Evolutionary conservation across 441 rosid genomes (phyloP), one percentile per base, ranked within the genome.

Genomic region (Macaranga tanarius): DNA sequence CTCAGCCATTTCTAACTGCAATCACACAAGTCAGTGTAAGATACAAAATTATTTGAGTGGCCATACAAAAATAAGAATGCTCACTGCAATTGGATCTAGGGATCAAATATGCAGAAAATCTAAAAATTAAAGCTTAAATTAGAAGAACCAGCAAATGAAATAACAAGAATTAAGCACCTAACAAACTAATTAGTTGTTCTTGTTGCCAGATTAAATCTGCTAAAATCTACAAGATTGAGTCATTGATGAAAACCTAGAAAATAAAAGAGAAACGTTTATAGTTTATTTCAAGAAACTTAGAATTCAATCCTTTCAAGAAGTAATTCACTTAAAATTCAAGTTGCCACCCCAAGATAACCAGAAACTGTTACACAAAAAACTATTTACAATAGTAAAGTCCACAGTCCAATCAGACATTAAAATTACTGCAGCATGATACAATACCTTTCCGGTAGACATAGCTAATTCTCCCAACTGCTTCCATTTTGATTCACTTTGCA

Each of bases 401-500:
- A 51, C n/a, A 26, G 60, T 34, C 48, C 38, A 40, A 44, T 13
- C 70, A 47, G 31, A 62, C 8, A 52, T 31, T 64, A 56, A 80
- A 69, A 4, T 26, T 66, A 25, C 50, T 9, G 15, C 17, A 59
- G 62, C 7, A 15, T 2, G 20, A 65, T 17, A 64, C 15, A 34
- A 55, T 79, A 93, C 99, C 97, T 92, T 93, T 81, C 99, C 99
- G 71, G 84, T 80, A 70, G 99, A 96, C 97, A 96, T 88, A 60
- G 98, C 96, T 77, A 96, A 82, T 80, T 96, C 95, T 76, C 99
- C 99, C 77, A 96, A 84, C 82, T 90, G 99, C 87, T 93, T 93
- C 99, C 99, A 95, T 78, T 93, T 95, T 25, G 94, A 87, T 81
- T 95, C 99, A 7, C 88, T 88, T 71, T 91, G 96, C 74, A 82